Evolutionary conservation across 2,329 filamentous ascomycete species (phyloP), one percentile per base, ranked within the genome.

Genomic region (Apiospora rasikravindrae): DNA sequence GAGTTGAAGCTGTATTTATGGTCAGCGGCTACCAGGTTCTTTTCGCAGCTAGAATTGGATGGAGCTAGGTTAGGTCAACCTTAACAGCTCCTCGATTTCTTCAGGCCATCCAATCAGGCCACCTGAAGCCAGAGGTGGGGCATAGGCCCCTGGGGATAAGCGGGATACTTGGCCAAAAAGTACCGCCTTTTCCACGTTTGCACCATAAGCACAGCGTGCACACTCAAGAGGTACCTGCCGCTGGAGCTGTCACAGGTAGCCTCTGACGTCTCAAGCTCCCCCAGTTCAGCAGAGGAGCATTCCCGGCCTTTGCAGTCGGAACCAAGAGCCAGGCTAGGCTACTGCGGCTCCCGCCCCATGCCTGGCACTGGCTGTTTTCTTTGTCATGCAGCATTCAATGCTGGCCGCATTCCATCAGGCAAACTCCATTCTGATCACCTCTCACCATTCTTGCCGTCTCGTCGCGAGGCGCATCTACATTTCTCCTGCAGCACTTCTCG

Each of bases 51-150:
- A n/a, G 53, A 61, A 37, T 37, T n/a, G 29, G 29, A 22, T 37
- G 19, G 53, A 33, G 29, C 53, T 37, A 61, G 51, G 51, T 33
- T 37, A 14, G 57, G 57, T 64, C 33, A 64, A 40, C 57, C 57
- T 64, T 64, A 40, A 64, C 57, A 64, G 57, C 57, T 64, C 10
- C 57, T 64, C 19, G 57, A 64, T 64, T 64, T 64, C 57, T 64
- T 11, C 22, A 16, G 57, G 19, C 22, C 57, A n/a, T 40, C 57
- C 57, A 64, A 64, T 64, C 57, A 64, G 57, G 57, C 33, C 57
- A 64, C 33, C 6, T n/a, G 33, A n/a, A 40, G 19, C 19, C 22
- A n/a, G 14, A 13, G 33, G 57, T 64, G 57, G 57, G 57, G 57
- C 4, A 7, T 22, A 13, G 57, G 33, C 33, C 10, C 16, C 53